These are phyloP conservation scores for Aspergillus ochraceus DNA, from an alignment of 2,329 filamentous ascomycete species.

Conservation along the genomic window DNA sequence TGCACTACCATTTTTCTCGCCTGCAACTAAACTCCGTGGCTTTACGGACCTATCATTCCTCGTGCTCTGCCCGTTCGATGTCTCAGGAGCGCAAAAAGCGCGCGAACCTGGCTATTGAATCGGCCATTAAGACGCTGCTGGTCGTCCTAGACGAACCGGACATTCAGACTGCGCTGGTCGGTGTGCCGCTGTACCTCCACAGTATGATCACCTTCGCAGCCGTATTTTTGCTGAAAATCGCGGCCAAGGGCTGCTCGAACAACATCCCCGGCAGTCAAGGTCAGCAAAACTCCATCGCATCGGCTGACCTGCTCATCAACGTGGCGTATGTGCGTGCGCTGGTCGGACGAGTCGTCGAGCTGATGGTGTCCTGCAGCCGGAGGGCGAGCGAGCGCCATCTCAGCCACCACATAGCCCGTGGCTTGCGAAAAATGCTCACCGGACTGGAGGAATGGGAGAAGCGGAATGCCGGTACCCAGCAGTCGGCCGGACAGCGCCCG, in stretches of 20 bases:
- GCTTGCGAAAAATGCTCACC: conserved; percentile 40
- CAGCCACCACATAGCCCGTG: conserved; percentile 41
- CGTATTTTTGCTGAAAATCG: conserved; percentile 48
- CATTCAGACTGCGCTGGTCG: conserved; percentile 43
- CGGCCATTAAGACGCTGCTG: conserved; percentile 43
- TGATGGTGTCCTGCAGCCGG: conserved; percentile 41
- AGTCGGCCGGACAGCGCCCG: conserved; percentile 20
- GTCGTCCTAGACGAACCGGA: conserved; percentile 46
- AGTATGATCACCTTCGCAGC: conserved; percentile 51
- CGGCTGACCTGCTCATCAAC: conserved; percentile 36
- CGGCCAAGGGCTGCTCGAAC: conserved; percentile 40
- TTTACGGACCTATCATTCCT: conserved; percentile 47
- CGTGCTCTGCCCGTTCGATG: conserved; percentile 38
- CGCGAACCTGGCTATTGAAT: conserved; percentile 46
- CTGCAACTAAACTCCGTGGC: conserved; percentile 53
- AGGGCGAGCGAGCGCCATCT: conserved; percentile 42
- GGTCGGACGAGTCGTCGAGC: conserved; percentile 35
- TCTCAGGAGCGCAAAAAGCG: conserved; percentile 47
- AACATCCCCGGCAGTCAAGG: conserved; percentile 34
- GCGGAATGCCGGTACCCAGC: conserved; percentile 25
- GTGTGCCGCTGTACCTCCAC: conserved; percentile 47
- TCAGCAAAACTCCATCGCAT: conserved; percentile 41
- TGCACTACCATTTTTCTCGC: conserved; percentile 54
- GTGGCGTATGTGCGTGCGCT: conserved; percentile 36
- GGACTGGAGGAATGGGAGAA: conserved; percentile 43